A percentile compares a stretch with the other conserved stretches of the same genome.
phyloP scores from a whole-genome alignment of 331 rosid genomes.

The Saraca asoca region DNA sequence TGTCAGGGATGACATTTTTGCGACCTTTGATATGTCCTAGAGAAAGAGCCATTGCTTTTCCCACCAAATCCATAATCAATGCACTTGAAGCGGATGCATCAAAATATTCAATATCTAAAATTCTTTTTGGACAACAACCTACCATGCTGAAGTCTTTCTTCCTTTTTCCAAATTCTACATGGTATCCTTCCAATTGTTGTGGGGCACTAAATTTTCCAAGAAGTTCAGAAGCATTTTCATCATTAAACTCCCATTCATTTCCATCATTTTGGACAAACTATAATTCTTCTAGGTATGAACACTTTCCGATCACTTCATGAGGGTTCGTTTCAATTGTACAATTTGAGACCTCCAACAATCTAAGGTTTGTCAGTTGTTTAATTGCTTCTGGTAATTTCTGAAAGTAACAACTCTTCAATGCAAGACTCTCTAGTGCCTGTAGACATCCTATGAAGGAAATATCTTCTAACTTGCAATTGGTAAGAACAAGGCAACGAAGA shows the following conservation, averaged over 20 bases:
- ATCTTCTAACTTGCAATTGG: background rate
- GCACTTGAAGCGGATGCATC: background rate
- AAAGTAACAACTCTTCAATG: background rate
- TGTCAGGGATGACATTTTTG: background rate
- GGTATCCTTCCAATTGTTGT: background rate
- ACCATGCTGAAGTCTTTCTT: too few relatives aligned
- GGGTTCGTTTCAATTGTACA: background rate
- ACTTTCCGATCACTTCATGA: background rate
- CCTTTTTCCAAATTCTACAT: background rate
- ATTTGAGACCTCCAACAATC: background rate
- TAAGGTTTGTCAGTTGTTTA: background rate
- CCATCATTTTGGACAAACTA: background rate
- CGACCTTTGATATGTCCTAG: background rate
- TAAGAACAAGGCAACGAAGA: background rate
- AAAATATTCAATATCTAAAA: background rate
- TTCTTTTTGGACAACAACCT: background rate
- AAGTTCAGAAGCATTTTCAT: too few relatives aligned
- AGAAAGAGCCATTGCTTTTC: background rate
- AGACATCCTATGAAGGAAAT: background rate
- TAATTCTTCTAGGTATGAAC: background rate
- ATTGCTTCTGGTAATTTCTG: background rate
- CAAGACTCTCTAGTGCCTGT: background rate
- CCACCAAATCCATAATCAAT: background rate
- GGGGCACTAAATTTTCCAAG: too few relatives aligned
- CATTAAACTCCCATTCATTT: too few relatives aligned